A percentile compares a stretch with the other conserved stretches of the same genome.
Conservation (phyloP, 495 filamentous ascomycete genomes). For the Parmelia sp. region DNA sequence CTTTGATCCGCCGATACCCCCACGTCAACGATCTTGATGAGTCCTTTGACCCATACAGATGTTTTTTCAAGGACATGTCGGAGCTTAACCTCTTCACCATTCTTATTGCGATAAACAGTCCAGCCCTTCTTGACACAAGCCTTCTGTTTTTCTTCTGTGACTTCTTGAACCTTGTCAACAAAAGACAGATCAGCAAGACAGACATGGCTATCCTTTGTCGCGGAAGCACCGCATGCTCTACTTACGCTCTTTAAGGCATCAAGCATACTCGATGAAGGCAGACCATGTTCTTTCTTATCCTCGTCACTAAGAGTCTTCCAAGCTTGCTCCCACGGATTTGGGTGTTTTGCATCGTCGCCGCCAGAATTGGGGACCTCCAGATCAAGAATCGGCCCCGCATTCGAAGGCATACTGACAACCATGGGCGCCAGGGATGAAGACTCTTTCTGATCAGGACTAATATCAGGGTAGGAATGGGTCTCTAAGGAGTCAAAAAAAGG, state of each 20-base stretch:
- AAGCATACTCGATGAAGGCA: background rate
- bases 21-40: slow-evolving; percentile 6
- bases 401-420: background rate
- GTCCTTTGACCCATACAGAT: slow-evolving; percentile 1
- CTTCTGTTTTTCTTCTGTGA: background rate
- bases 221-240: background rate
- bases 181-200: background rate
- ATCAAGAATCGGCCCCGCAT: background rate
- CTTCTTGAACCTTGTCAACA: background rate
- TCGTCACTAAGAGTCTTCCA: background rate
- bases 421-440: background rate
- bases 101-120: background rate
- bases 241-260: background rate
- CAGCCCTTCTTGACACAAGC: background rate
- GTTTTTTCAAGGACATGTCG: slow-evolving; percentile 11
- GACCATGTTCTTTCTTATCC: background rate
- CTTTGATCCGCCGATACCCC: background rate
- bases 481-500: too few relatives aligned
- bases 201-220: background rate
- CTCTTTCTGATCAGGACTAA: background rate
- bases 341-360: background rate
- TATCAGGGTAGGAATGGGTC: background rate
- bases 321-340: background rate
- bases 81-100: slow-evolving; percentile 12
- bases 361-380: background rate